Evolutionary conservation across 176 grass and related monocot species (phyloP).

Genomic region (Oryza meyeriana): DNA sequence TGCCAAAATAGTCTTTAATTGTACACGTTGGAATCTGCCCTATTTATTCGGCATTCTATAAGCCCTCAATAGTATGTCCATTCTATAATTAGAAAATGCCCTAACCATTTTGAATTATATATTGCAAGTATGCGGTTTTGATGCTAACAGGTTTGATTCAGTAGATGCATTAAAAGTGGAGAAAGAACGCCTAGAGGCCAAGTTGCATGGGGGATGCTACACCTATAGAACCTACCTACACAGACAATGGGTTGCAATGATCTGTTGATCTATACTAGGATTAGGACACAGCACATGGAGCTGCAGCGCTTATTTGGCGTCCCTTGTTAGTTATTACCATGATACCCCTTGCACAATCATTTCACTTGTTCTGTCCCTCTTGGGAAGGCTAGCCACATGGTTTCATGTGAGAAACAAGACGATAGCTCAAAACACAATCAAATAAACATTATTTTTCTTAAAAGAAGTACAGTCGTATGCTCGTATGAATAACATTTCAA

Average conservation of each 20-base stretch:
- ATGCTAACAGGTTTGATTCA: neutral
- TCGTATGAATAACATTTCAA: neutral
- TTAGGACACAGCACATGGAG: neutral
- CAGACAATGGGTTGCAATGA: neutral
- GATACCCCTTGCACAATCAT: neutral
- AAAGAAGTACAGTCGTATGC: neutral
- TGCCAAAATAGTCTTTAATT: neutral
- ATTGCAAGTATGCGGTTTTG: neutral
- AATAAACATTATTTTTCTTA: neutral
- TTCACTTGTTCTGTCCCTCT: neutral
- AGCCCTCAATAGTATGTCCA: neutral
- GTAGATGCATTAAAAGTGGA: neutral
- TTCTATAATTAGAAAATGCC: neutral
- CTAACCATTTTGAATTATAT: neutral
- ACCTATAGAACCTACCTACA: neutral
- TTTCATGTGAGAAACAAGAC: neutral
- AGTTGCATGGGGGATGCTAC: neutral
- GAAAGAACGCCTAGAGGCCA: neutral
- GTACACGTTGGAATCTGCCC: neutral
- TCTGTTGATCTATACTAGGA: neutral
- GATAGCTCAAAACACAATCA: neutral
- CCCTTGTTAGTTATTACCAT: neutral
- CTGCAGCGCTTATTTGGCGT: neutral
- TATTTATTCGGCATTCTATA: neutral
- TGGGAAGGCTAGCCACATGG: neutral